A percentile compares a stretch with the other conserved stretches of the same genome.
Conservation (phyloP, 2,329 filamentous ascomycete genomes). For the Pseudogymnoascus sp. region DNA sequence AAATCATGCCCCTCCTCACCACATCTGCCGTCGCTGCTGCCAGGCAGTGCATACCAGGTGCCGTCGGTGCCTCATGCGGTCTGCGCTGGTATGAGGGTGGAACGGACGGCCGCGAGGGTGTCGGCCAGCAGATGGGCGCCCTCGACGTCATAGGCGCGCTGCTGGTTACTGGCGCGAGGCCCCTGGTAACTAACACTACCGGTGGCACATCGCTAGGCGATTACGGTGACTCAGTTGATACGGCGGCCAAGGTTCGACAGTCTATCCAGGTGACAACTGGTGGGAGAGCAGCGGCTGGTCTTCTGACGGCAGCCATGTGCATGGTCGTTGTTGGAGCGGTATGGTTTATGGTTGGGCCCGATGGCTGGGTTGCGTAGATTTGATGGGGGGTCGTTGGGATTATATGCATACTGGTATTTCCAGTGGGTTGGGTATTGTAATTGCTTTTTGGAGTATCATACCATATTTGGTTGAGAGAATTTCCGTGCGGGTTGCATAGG, state of each 20-base stretch:
- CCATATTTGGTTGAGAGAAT: background rate
- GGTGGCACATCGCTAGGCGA: conserved; percentile 51
- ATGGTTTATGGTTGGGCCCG: conserved; percentile 7
- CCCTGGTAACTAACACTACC: conserved; percentile 37
- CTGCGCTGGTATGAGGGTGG: conserved; percentile 38
- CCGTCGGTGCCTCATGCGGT: conserved; percentile 36
- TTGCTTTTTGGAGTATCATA: background rate
- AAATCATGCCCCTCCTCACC: conserved; percentile 44
- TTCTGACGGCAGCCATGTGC: conserved; percentile 32
- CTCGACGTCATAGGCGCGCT: conserved; percentile 40
- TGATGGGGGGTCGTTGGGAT: background rate
- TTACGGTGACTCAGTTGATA: conserved; percentile 14
- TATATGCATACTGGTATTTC: background rate
- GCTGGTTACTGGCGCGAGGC: conserved; percentile 37
- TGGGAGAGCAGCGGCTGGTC: conserved; percentile 34
- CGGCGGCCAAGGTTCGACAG: conserved; percentile 17
- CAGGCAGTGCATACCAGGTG: conserved; percentile 42
- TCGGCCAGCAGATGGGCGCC: conserved; percentile 48
- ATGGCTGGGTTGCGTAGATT: conserved; percentile 7
- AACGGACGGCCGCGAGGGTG: conserved; percentile 38
- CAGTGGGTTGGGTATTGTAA: background rate
- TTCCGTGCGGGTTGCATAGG: background rate
- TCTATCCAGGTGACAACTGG: conserved; percentile 24
- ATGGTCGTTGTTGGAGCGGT: conserved; percentile 13
- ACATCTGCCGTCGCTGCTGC: conserved; percentile 48